Base-by-base conservation (phyloP, 2,329 filamentous ascomycete species). In the Ceratocystis ficicola region DNA sequence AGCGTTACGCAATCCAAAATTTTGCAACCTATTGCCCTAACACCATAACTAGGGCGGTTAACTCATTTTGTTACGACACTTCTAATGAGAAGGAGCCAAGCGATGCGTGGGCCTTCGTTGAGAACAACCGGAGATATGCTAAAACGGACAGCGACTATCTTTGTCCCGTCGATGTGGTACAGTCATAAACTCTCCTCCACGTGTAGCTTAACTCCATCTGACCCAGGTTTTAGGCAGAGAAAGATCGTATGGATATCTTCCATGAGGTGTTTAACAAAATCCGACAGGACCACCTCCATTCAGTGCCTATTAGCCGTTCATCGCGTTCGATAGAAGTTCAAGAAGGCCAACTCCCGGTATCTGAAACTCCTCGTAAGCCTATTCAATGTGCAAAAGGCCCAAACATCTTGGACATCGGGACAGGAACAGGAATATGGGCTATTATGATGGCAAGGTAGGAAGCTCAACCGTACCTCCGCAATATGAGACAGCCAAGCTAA, bases 341-440 rank as follows among this genome's bases (percentile, higher is more conserved):
- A 32, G 64, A 22, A 25, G 46, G n/a, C 17, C 28, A n/a, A 59
- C 52, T 52, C 41, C 59, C 17, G 50, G 28, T 22, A 59, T 63
- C 66, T 25, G 44, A 32, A 20, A 44, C 22, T 30, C 25, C 60
- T 7, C 36, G 57, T 15, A 67, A 67, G 50, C 63, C 63, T 15
- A 62, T 64, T 32, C 66, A 68, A 55, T 57, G n/a, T 20, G 5
- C 52, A 5, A 65, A 6, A 20, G 67, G 65, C 5, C 72, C 72
- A 36, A 75, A 77, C 63, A 79, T 87, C 61, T 73, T 88, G 52
- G 85, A 88, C 71, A 73, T 96, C 65, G 93, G 91, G 52, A 92
- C 88, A 69, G 93, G 92, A 22, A 95, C 90, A 0, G 91, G 90
- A 48, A 93, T 95, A 68, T 97, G 93, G 93, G 84, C 88, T 50